Percentiles rank a stretch among this genome's conserved stretches.
Evolutionary conservation across 2,329 filamentous ascomycete species (phyloP).

Genomic region (Xylaria hypoxylon): DNA sequence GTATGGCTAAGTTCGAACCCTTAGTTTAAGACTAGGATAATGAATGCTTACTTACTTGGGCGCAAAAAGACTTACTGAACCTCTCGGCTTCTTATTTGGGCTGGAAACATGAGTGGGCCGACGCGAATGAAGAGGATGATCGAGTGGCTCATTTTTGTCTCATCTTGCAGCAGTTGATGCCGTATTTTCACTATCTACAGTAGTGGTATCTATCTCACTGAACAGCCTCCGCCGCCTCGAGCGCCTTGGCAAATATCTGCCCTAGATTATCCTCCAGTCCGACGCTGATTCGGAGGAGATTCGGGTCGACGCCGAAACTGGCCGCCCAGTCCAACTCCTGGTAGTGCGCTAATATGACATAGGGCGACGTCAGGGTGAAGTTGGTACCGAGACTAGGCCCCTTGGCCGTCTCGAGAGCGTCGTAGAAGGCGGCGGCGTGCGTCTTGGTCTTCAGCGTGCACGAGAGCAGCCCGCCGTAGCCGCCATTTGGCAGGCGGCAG

Average conservation of each 20-base stretch:
- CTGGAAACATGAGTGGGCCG: background rate
- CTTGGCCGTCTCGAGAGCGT: conserved; percentile 87
- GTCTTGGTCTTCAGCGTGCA: conserved; percentile 78
- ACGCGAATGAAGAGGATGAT: background rate
- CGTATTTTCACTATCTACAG: background rate
- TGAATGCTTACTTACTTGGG: no score
- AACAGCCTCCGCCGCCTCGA: conserved; percentile 66
- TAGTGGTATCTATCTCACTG: background rate
- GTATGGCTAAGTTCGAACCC: background rate
- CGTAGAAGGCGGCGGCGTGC: conserved; percentile 85
- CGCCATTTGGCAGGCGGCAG: conserved; percentile 77
- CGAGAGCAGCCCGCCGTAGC: conserved; percentile 91
- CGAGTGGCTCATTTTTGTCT: background rate
- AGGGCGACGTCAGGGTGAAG: conserved; percentile 92
- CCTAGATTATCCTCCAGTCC: conserved; percentile 83
- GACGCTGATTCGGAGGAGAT: conserved; percentile 87
- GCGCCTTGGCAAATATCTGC: conserved; percentile 73
- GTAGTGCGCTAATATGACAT: conserved; percentile 92
- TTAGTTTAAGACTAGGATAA: no score
- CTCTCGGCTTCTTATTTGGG: background rate
- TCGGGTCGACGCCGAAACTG: conserved; percentile 81
- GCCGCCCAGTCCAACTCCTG: conserved; percentile 91
- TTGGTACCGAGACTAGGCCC: conserved; percentile 96
- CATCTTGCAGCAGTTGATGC: conserved; percentile 7
- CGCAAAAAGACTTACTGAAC: background rate